Percentiles rank a stretch among this genome's conserved stretches.
phyloP scores from a whole-genome alignment of 140 eudicot species.

The Senecio squalidus region DNA sequence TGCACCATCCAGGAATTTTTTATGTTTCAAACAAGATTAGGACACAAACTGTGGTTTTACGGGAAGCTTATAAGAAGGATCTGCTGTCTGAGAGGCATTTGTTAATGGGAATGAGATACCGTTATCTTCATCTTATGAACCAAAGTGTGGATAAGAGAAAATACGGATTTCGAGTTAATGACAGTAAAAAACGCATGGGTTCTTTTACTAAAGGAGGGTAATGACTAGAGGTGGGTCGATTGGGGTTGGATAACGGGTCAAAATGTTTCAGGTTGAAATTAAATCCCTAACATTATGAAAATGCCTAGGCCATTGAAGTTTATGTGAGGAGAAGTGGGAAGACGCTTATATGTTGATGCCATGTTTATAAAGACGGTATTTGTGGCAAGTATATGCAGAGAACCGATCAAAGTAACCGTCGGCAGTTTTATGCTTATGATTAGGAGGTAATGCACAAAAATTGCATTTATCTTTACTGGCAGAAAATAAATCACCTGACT shows the following conservation, averaged over 20 bases:
- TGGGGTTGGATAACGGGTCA: not conserved
- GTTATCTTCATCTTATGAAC: conserved; percentile 78
- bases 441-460: no score
- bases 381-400: not conserved
- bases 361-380: not conserved
- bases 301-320: not conserved
- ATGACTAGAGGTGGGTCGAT: not conserved
- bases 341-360: not conserved
- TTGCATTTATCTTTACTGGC: no score
- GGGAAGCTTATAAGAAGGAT: conserved; percentile 72
- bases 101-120: conserved; percentile 69
- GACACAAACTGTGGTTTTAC: conserved; percentile 82
- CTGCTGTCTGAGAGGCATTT: conserved; percentile 52
- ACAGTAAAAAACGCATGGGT: conserved; percentile 12
- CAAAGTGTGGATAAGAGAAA: conserved; percentile 39
- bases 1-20: conserved; percentile 87
- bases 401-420: not conserved
- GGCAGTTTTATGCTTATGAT: not conserved
- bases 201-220: conserved; percentile 13
- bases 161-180: conserved; percentile 11
- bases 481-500: no score
- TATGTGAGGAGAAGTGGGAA: not conserved
- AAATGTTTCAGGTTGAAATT: not conserved
- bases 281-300: no score
- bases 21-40: conserved; percentile 84